phyloP scores from a whole-genome alignment of 768 basidiomycete species.

The Hortiboletus campestris region DNA sequence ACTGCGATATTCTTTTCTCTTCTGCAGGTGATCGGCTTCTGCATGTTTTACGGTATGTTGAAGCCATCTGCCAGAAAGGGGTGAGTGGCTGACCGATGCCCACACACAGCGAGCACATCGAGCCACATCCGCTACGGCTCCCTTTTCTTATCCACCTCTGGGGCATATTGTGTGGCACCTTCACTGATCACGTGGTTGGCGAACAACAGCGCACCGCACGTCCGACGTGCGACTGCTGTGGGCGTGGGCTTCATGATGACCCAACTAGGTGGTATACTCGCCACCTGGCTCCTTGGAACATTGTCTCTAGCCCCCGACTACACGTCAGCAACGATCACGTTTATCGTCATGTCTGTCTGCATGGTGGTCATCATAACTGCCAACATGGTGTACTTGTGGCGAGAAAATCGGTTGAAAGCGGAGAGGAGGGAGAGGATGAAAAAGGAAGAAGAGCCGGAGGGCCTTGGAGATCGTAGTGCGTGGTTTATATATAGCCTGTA shows the following conservation, averaged over 20 bases:
- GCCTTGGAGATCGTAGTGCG: conserved; percentile 49
- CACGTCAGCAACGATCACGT: too few species aligned
- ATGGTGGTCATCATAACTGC: too few species aligned
- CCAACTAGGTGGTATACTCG: too few species aligned
- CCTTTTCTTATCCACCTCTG: conserved; percentile 55
- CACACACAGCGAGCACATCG: conserved; percentile 26
- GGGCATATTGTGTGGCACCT: conserved; percentile 38
- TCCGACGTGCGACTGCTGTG: too few species aligned
- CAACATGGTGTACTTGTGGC: too few species aligned
- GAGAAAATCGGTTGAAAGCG: too few species aligned
- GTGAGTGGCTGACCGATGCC: background rate
- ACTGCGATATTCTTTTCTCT: conserved; percentile 42
- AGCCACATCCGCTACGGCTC: conserved; percentile 49
- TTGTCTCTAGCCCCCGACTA: too few species aligned
- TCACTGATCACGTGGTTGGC: too few species aligned
- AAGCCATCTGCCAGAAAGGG: background rate
- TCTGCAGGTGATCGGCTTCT: conserved; percentile 48
- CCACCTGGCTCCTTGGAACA: too few species aligned
- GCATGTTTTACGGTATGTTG: conserved; percentile 49
- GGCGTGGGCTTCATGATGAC: too few species aligned
- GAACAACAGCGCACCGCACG: too few species aligned
- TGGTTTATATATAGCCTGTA: conserved; percentile 53
- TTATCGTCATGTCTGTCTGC: too few species aligned
- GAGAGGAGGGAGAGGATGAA: conserved; percentile 29
- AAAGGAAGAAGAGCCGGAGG: conserved; percentile 37